Base-by-base conservation (phyloP, 2,329 filamentous ascomycete genomes). In the Davidsoniella neocaledoniae region DNA sequence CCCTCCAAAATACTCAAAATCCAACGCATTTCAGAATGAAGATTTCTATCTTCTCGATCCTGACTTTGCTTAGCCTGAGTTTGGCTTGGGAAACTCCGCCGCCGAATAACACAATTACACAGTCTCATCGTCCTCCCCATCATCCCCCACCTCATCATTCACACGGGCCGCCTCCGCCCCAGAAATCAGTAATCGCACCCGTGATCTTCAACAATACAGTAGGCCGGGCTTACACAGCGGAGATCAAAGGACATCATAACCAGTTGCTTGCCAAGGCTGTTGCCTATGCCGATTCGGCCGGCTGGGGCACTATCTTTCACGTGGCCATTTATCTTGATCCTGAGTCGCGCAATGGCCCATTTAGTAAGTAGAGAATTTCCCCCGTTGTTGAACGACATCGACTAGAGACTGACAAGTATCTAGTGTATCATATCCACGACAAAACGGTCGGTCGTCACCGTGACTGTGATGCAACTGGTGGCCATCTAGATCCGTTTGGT, bases 351-450 rank as follows among this genome's bases (percentile, higher is more conserved):
- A 49, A 48, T n/a, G 48, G 51, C 12, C 51, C 53, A 17, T 54
- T 46, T 17, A 41, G 53, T 54, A 44, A 26, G 49, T 47, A 9
- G 12, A 17, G 12, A 29, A 14, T 9, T 17, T 46, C 7, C 12
- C 25, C 19, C 17, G 6, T 7, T 5, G 3, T 23, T n/a, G 8
- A 7, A 6, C 14, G 19, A 3, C 12, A 5, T 6, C 10, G 48
- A n/a, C 41, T 23, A 46, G 12, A n/a, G 21, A 29, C 26, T 38
- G 16, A 26, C 43, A 17, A 41, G n/a, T 4, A 21, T 46, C n/a
- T 49, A 72, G 73, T 64, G 47, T 79, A 76, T 62, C 76, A 79
- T 57, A 66, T 80, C 56, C 76, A 80, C 59, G 64, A 66, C 38
- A 53, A 62, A n/a, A 67, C 70, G 4, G 69, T 79, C 16, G 67